Evolutionary conservation across 495 filamentous ascomycete species (phyloP).

Genomic region (Penicillium manginii): DNA sequence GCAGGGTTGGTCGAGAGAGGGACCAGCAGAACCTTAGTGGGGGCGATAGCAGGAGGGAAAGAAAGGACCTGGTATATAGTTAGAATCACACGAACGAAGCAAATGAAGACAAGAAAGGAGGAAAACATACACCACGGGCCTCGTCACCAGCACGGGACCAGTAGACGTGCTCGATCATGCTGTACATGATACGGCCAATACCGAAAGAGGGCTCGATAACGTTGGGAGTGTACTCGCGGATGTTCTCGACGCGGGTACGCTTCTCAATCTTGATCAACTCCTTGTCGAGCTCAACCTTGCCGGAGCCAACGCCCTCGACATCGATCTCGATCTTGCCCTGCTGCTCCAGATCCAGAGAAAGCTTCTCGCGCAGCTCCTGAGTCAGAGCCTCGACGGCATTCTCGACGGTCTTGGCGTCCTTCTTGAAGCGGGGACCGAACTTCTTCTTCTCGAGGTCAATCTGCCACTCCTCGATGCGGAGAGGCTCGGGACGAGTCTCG

Average conservation of each 20-base stretch:
- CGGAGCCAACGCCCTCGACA: constrained; percentile 63
- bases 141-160: constrained; percentile 70
- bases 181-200: constrained; percentile 80
- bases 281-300: constrained; percentile 71
- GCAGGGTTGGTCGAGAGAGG: constrained; percentile 62
- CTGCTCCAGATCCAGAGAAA: constrained; percentile 65
- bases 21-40: constrained; percentile 71
- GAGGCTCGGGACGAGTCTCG: constrained; percentile 66
- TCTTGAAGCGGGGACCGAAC: constrained; percentile 79
- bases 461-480: constrained; percentile 72
- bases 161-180: constrained; percentile 77
- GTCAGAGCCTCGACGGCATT: constrained; percentile 65
- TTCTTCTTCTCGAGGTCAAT: constrained; percentile 83
- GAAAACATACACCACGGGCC: constrained; percentile 62
- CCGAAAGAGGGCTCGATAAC: constrained; percentile 88
- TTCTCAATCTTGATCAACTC: constrained; percentile 74
- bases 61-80: constrained; percentile 58
- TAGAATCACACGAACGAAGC: constrained; percentile 1
- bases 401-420: constrained; percentile 76
- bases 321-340: constrained; percentile 69
- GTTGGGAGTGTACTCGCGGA: constrained; percentile 79
- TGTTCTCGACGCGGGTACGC: constrained; percentile 67
- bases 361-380: constrained; percentile 72
- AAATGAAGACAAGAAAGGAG: not conserved
- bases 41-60: constrained; percentile 66